Base-by-base conservation (phyloP, 2,329 filamentous ascomycete genomes). In the Tolypocladium album region DNA sequence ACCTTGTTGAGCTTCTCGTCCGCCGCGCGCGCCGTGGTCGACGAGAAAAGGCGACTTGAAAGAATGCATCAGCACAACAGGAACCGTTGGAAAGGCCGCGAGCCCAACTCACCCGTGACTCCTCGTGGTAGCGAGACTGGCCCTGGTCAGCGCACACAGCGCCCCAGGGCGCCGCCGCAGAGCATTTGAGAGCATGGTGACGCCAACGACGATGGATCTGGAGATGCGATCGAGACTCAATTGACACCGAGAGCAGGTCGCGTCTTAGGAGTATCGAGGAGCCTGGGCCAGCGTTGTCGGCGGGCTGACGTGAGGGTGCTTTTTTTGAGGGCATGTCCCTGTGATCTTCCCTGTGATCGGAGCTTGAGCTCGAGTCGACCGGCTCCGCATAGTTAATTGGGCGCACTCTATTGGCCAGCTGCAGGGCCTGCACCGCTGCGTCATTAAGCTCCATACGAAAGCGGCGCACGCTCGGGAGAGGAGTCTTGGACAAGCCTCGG, bases 1-100 rank as follows among this genome's bases (percentile, higher is more conserved):
- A 93, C 81, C 74, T 85, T 90, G 82, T 99, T 99, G 74, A 96
- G 84, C 67, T 80, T 75, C 53, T 82, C 77, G 61, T 85, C 77
- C 66, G 74, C 68, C 65, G 71, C 77, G 63, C 77, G 75, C 66
- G 78, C 71, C 38, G 79, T 67, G 22, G 83, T 82, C 53, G 77
- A 74, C 47, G 79, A 82, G 58, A 85, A 72, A 62, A 77, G 71
- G 59, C 82, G 82, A 61, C 80, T 83, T 39, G 31, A n/a, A 3
- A 22, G 55, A 55, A 57, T 57, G 38, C 50, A 56, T 50, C 17
- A 57, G 40, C 22, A 22, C 22, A 31, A 7, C 39, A 38, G 17
- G 11, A 7, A 39, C 17, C 12, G 31, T 20, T 13, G 7, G n/a
- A 20, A 24, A 24, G 11, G 8, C n/a, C 15, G 24, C 22, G 27